Percentiles rank a stretch among this genome's conserved stretches.
These are phyloP conservation scores for Acanthamoeba castellanii DNA, from an alignment of 208 protist genomes.

Conservation along the genomic window DNA sequence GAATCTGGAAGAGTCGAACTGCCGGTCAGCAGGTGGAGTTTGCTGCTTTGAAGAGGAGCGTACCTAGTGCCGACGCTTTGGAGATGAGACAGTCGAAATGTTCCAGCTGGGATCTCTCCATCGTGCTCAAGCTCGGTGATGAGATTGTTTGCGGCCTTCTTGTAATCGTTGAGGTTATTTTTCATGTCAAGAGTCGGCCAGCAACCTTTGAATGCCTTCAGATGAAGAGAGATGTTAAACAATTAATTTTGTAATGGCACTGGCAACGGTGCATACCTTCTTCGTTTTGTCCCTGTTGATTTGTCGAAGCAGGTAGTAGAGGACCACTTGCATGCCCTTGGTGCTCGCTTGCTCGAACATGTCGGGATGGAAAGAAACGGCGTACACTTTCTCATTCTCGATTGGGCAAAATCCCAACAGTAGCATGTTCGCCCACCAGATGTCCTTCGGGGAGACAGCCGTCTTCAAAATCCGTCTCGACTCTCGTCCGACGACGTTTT, in stretches of 20 bases:
- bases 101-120: slow-evolving; percentile 5
- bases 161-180: slow-evolving; percentile 46
- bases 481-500: neutral
- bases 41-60: neutral
- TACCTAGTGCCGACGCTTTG: slow-evolving; percentile 43
- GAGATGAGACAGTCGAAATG: slow-evolving; percentile 56
- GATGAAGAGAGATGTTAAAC: neutral
- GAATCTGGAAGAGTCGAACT: neutral
- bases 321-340: slow-evolving; percentile 67
- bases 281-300: slow-evolving; percentile 16
- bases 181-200: slow-evolving; percentile 48
- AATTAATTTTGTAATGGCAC: no score
- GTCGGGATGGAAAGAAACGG: neutral
- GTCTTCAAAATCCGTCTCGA: neutral
- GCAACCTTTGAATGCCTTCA: slow-evolving; percentile 35
- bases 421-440: slow-evolving; percentile 66
- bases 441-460: neutral
- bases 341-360: slow-evolving; percentile 62
- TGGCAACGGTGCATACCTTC: neutral
- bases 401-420: slow-evolving; percentile 28
- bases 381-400: slow-evolving; percentile 38
- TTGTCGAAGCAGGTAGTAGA: slow-evolving; percentile 29
- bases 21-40: neutral
- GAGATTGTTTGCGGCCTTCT: slow-evolving; percentile 20
- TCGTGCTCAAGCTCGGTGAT: slow-evolving; percentile 57